Percentiles rank a stretch among this genome's conserved stretches.
phyloP scores from a whole-genome alignment of 495 filamentous ascomycete species.

The Immersiella caudata region DNA sequence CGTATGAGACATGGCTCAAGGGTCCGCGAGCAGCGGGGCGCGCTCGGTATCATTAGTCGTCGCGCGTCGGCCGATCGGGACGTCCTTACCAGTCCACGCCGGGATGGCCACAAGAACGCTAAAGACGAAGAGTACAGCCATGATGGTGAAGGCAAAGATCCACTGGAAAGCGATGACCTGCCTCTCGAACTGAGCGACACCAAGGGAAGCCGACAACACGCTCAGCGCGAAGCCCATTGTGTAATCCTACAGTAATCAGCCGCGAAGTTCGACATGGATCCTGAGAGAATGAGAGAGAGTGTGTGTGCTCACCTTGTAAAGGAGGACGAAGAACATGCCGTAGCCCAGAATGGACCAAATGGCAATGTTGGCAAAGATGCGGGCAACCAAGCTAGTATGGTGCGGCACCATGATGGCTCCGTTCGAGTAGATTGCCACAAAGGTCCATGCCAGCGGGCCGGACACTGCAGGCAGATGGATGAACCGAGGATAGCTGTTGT shows the following conservation, averaged over 20 bases:
- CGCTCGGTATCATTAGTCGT: conserved; percentile 50
- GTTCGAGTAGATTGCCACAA: conserved; percentile 83
- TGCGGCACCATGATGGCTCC: conserved; percentile 75
- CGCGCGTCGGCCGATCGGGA: conserved; percentile 37
- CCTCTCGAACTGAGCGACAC: conserved; percentile 71
- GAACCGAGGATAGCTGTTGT: conserved; percentile 64
- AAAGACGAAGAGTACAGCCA: conserved; percentile 68
- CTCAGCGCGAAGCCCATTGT: conserved; percentile 78
- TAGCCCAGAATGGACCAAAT: conserved; percentile 80
- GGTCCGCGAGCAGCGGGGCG: conserved; percentile 53
- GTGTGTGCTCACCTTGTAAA: conserved; percentile 61
- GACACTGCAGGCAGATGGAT: conserved; percentile 75
- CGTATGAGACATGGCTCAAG: conserved; percentile 14
- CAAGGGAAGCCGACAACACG: conserved; percentile 72
- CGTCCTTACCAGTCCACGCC: conserved; percentile 58
- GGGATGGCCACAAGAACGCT: conserved; percentile 67
- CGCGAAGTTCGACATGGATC: too few relatives aligned
- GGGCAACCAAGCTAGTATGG: conserved; percentile 57
- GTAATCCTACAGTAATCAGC: conserved; percentile 62
- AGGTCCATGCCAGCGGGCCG: conserved; percentile 80
- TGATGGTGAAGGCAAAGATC: conserved; percentile 88
- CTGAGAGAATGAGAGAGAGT: too few relatives aligned
- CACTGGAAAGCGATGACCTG: conserved; percentile 78
- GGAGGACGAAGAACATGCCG: conserved; percentile 69
- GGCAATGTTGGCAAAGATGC: conserved; percentile 80